These are phyloP conservation scores for Singerocomus inundabilis DNA, from an alignment of 1,284 basidiomycete genomes.

Conservation along the genomic window DNA sequence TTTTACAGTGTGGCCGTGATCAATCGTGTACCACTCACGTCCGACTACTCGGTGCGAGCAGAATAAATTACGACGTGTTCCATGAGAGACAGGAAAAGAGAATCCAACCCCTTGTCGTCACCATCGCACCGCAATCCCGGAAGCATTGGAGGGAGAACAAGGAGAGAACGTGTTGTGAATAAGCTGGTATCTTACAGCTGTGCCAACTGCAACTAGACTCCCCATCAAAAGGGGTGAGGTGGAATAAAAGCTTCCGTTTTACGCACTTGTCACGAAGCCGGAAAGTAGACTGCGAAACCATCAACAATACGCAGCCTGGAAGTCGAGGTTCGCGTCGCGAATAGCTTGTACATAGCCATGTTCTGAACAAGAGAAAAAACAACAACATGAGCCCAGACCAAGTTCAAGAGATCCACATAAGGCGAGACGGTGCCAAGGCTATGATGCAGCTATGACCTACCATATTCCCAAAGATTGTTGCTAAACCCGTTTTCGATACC, in stretches of 20 bases:
- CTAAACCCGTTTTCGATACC: slow-evolving; percentile 39
- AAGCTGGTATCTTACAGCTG: neutral
- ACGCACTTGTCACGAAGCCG: neutral
- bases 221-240: no score
- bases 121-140: no score
- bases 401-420: neutral
- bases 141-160: neutral
- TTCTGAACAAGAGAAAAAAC: slow-evolving; percentile 28
- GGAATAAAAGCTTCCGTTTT: no score
- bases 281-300: neutral
- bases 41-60: neutral
- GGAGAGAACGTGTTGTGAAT: no score
- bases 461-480: slow-evolving; percentile 59
- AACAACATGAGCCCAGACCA: neutral
- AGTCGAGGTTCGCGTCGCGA: slow-evolving; percentile 35
- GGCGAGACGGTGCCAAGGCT: neutral
- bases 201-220: neutral
- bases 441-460: slow-evolving; percentile 32
- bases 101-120: no score
- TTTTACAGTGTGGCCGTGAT: no score
- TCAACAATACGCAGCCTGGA: slow-evolving; percentile 27
- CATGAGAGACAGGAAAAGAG: no score
- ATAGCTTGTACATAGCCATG: slow-evolving; percentile 56
- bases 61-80: neutral
- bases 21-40: neutral